phyloP scores from a whole-genome alignment of 1,139 yeast species.

The Geotrichum europaeum region DNA sequence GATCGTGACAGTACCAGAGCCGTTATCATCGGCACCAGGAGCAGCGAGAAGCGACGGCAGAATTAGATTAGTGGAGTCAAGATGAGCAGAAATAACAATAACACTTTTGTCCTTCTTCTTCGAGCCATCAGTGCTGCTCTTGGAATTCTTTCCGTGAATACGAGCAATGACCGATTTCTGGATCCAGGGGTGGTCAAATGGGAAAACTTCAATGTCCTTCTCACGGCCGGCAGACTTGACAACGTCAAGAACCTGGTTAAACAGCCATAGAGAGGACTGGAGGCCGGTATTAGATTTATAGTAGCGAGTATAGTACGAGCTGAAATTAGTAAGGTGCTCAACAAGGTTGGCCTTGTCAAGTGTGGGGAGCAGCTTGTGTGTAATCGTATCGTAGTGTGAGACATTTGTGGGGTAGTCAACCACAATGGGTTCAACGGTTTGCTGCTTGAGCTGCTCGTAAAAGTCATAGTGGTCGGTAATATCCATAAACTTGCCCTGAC shows the following conservation, averaged over 20 bases:
- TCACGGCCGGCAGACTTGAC: slow-evolving; percentile 39
- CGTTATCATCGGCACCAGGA: slow-evolving; percentile 97
- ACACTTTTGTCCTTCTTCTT: slow-evolving; percentile 27
- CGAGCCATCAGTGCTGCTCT: slow-evolving; percentile 18
- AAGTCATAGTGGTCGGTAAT: slow-evolving; percentile 17
- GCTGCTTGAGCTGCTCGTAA: slow-evolving; percentile 6
- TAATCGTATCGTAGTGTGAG: slow-evolving; percentile 1
- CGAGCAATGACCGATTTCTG: slow-evolving; percentile 38
- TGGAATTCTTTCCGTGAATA: slow-evolving; percentile 39
- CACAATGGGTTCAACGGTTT: neutral
- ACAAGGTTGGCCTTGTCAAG: slow-evolving; percentile 8
- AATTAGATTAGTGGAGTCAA: slow-evolving; percentile 73
- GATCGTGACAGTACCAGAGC: slow-evolving; percentile 78
- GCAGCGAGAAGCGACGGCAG: slow-evolving; percentile 65
- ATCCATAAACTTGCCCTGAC: slow-evolving; percentile 15
- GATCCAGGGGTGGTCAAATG: slow-evolving; percentile 16
- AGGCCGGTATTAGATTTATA: slow-evolving; percentile 67
- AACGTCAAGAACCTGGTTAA: slow-evolving; percentile 43
- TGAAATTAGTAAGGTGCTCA: slow-evolving; percentile 4
- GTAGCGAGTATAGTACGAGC: slow-evolving; percentile 74
- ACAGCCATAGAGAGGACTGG: slow-evolving; percentile 70
- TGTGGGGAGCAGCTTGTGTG: neutral
- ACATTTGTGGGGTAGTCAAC: slow-evolving; percentile 6
- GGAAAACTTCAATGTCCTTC: slow-evolving; percentile 3
- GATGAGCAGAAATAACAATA: slow-evolving; percentile 84